A percentile compares a stretch with the other conserved stretches of the same genome.
Conservation (phyloP, 2,329 filamentous ascomycete species). For the Ophiocordyceps camponoti-floridani region DNA sequence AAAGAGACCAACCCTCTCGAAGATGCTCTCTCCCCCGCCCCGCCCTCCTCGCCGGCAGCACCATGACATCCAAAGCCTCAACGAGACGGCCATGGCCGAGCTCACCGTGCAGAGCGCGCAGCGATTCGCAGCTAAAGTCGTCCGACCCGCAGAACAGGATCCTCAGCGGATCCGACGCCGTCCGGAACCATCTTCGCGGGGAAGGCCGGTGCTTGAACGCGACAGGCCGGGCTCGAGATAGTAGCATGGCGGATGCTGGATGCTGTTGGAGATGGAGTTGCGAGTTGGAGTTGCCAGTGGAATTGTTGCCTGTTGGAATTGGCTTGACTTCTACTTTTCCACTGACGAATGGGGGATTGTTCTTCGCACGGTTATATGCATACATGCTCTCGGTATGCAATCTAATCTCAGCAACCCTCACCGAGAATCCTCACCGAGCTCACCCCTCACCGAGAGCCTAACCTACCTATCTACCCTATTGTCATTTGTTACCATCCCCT, state of each 20-base stretch:
- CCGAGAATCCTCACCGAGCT: too few species aligned
- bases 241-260: too few species aligned
- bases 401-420: neutral
- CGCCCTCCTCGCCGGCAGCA: constrained; percentile 57
- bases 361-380: neutral
- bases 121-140: constrained; percentile 64
- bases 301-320: too few species aligned
- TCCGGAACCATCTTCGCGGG: neutral
- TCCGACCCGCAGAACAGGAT: constrained; percentile 95
- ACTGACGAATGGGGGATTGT: neutral
- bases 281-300: too few species aligned
- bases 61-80: constrained; percentile 69
- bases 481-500: too few species aligned
- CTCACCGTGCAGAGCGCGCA: constrained; percentile 50
- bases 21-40: constrained; percentile 57
- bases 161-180: constrained; percentile 41
- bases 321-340: too few species aligned
- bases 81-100: constrained; percentile 39
- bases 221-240: too few species aligned
- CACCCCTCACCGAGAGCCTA: too few species aligned
- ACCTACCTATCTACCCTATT: too few species aligned
- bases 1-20: too few species aligned
- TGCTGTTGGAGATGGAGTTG: too few species aligned
- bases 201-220: too few species aligned
- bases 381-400: neutral